A percentile compares a stretch with the other conserved stretches of the same genome.
phyloP scores from a whole-genome alignment of 2,329 filamentous ascomycete genomes.

The Cladosporium oxysporum region DNA sequence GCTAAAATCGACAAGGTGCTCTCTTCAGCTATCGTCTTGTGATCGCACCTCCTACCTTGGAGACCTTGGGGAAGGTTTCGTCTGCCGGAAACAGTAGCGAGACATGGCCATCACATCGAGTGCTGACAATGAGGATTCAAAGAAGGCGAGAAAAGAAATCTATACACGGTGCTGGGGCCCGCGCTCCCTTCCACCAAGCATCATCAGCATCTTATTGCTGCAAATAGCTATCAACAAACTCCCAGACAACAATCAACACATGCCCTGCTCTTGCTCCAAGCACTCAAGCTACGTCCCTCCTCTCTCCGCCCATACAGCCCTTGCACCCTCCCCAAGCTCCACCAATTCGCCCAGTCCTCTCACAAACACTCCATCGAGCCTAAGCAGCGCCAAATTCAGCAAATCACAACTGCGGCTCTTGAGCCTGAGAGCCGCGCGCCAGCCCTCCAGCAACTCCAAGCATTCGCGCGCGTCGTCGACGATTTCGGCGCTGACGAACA shows the following conservation, averaged over 20 bases:
- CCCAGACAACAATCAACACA: not conserved
- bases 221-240: not conserved
- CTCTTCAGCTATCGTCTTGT: not conserved
- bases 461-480: constrained; percentile 35
- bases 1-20: not conserved
- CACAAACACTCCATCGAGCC: constrained; percentile 36
- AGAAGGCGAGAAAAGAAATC: not conserved
- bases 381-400: constrained; percentile 36
- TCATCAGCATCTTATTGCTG: not conserved
- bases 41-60: not conserved
- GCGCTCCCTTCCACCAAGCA: not conserved
- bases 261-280: not conserved
- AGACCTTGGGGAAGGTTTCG: not conserved
- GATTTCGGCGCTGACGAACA: constrained; percentile 36
- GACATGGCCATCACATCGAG: not conserved
- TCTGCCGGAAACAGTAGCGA: not conserved
- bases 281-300: not conserved
- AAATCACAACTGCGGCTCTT: constrained; percentile 39
- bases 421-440: constrained; percentile 35
- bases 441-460: constrained; percentile 33
- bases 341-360: constrained; percentile 34
- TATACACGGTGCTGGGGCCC: not conserved
- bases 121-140: not conserved
- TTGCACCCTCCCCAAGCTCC: constrained; percentile 34
- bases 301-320: constrained; percentile 32